Conservation (phyloP, 2,329 filamentous ascomycete genomes). For the Elsinoe australis region DNA sequence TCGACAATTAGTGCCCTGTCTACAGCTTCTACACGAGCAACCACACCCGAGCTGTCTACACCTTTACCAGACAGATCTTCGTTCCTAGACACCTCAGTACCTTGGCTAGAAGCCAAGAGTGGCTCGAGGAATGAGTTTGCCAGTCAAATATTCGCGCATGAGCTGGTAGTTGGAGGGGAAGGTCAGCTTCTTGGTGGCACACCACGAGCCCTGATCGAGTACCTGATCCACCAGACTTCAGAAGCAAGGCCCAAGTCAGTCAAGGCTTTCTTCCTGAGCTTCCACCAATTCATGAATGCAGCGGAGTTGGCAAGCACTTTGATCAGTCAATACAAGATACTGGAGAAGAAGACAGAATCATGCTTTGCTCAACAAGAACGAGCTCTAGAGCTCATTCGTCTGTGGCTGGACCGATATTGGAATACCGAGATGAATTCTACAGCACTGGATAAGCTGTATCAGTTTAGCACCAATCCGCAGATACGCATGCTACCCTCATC, state of each 20-base stretch:
- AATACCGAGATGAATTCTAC: constrained; percentile 69
- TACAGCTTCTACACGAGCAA: constrained; percentile 76
- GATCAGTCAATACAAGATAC: constrained; percentile 88
- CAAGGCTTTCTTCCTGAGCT: constrained; percentile 92
- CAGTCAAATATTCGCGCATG: constrained; percentile 61
- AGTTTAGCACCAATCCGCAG: constrained; percentile 58
- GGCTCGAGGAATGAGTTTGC: constrained; percentile 11
- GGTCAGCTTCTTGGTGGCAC: constrained; percentile 91
- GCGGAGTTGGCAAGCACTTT: constrained; percentile 69
- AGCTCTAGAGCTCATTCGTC: constrained; percentile 95
- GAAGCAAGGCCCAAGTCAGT: constrained; percentile 89
- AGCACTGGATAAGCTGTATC: constrained; percentile 66
- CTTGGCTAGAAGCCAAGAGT: constrained; percentile 9
- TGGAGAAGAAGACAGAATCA: constrained; percentile 66
- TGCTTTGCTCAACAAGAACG: constrained; percentile 76
- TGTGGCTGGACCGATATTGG: constrained; percentile 97
- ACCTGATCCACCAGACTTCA: constrained; percentile 52
- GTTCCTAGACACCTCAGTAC: constrained; percentile 4
- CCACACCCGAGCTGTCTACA: constrained; percentile 59
- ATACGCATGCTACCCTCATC: constrained; percentile 50
- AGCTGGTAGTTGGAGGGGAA: constrained; percentile 88
- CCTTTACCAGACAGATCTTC: constrained; percentile 3
- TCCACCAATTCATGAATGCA: constrained; percentile 83
- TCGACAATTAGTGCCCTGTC: constrained; percentile 76
- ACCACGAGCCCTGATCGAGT: constrained; percentile 83